A percentile compares a stretch with the other conserved stretches of the same genome.
Conservation (phyloP, 1,284 basidiomycete genomes). For the Cutaneotrichosporon cutaneum region DNA sequence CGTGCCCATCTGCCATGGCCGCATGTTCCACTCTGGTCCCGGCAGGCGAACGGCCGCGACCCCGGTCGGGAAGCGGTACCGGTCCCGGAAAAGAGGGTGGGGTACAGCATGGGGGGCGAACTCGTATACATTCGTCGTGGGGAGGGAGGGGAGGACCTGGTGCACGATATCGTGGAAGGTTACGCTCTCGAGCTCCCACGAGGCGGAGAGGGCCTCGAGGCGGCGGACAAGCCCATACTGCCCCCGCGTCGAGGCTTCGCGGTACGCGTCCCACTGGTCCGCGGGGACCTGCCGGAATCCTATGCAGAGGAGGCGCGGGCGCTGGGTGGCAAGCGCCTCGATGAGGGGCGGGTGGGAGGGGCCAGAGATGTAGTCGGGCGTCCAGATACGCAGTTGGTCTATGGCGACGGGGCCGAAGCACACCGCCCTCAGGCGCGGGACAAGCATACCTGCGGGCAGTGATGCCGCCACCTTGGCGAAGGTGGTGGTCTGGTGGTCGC, state of each 20-base stretch:
- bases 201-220: slow-evolving; percentile 22
- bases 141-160: slow-evolving; percentile 35
- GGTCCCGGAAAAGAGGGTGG: slow-evolving; percentile 5
- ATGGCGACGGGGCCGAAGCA: slow-evolving; percentile 26
- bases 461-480: neutral
- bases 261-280: slow-evolving; percentile 32
- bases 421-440: slow-evolving; percentile 28
- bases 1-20: slow-evolving; percentile 39
- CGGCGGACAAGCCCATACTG: slow-evolving; percentile 31
- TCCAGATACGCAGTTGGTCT: slow-evolving; percentile 33
- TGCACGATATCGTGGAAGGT: slow-evolving; percentile 35
- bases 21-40: slow-evolving; percentile 36
- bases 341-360: slow-evolving; percentile 26
- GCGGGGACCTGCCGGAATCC: slow-evolving; percentile 29
- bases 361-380: slow-evolving; percentile 20
- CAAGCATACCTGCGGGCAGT: neutral
- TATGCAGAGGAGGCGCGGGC: slow-evolving; percentile 27
- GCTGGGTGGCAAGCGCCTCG: slow-evolving; percentile 22
- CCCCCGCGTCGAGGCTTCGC: slow-evolving; percentile 24
- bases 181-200: slow-evolving; percentile 18
- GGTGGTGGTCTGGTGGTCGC: neutral
- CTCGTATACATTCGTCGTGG: slow-evolving; percentile 33
- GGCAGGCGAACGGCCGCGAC: slow-evolving; percentile 26
- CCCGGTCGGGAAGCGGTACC: slow-evolving; percentile 20
- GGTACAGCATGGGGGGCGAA: slow-evolving; percentile 35